These are phyloP conservation scores for Pseudopyricularia javanii DNA, from an alignment of 2,329 filamentous ascomycete species.

Conservation along the genomic window DNA sequence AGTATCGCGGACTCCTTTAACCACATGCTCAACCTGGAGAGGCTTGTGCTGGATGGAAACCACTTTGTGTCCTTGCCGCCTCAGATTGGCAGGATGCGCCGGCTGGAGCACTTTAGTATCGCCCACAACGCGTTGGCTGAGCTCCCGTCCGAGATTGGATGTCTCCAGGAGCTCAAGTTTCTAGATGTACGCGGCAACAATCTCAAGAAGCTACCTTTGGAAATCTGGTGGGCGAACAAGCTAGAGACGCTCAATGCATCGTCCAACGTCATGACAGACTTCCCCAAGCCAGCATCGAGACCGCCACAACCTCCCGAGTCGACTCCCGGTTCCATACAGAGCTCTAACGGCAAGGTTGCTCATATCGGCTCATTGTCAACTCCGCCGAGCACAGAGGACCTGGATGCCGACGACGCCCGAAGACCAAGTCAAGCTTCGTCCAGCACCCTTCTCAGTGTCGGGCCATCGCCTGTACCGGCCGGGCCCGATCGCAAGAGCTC, in stretches of 20 bases:
- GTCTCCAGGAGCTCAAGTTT: conserved; percentile 69
- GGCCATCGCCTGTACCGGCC: conserved; percentile 53
- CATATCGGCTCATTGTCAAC: conserved; percentile 34
- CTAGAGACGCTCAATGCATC: conserved; percentile 89
- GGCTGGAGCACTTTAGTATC: conserved; percentile 84
- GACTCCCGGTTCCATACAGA: conserved; percentile 18
- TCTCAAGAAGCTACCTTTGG: conserved; percentile 72
- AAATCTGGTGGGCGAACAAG: conserved; percentile 91
- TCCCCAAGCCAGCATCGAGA: conserved; percentile 75
- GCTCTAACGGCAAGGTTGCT: conserved; percentile 27
- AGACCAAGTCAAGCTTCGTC: conserved; percentile 75
- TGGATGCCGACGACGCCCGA: conserved; percentile 44
- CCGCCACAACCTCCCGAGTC: conserved; percentile 47
- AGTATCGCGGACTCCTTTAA: conserved; percentile 83
- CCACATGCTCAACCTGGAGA: conserved; percentile 76
- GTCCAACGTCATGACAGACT: conserved; percentile 81
- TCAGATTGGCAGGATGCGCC: conserved; percentile 72
- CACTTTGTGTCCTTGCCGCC: conserved; percentile 84
- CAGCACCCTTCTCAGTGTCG: conserved; percentile 61
- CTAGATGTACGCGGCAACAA: conserved; percentile 92
- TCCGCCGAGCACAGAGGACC: conserved; percentile 67
- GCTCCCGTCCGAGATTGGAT: conserved; percentile 78
- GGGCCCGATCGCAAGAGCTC: conserved; percentile 65
- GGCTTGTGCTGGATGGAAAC: conserved; percentile 84
- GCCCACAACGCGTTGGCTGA: conserved; percentile 81